phyloP scores from a whole-genome alignment of 2,329 filamentous ascomycete species.

The Penicillium paneum region DNA sequence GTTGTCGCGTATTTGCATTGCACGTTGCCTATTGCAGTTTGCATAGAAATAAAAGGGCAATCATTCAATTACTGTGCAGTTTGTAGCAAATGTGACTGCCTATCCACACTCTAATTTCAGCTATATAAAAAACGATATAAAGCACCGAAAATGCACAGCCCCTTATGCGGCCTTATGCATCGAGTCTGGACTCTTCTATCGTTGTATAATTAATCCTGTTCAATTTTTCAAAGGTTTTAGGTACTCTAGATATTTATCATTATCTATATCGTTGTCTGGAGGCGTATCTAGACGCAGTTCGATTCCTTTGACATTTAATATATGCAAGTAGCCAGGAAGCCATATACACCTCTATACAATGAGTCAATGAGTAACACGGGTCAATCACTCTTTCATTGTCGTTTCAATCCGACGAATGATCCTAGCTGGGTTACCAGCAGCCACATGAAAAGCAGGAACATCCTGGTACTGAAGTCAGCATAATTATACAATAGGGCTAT shows the following conservation, averaged over 20 bases:
- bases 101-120: background rate
- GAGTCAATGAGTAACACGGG: background rate
- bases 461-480: constrained; percentile 22
- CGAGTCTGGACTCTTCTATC: background rate
- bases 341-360: background rate
- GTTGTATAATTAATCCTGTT: no score
- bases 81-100: constrained; percentile 1
- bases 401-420: constrained; percentile 42
- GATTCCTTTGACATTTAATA: background rate
- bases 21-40: background rate
- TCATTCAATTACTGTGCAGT: background rate
- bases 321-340: background rate
- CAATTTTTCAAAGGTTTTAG: background rate
- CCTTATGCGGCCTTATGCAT: constrained; percentile 1
- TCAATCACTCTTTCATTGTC: constrained; percentile 24
- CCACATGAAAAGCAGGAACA: constrained; percentile 43
- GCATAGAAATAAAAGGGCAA: background rate
- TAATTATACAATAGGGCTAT: background rate
- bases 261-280: constrained; percentile 8
- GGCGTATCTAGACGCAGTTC: background rate
- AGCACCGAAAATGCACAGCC: background rate
- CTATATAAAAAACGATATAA: background rate
- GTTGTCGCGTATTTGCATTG: background rate
- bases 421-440: constrained; percentile 41
- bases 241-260: background rate